These are phyloP conservation scores for Paecilomyces sp. DNA, from an alignment of 2,329 filamentous ascomycete species.

Conservation along the genomic window DNA sequence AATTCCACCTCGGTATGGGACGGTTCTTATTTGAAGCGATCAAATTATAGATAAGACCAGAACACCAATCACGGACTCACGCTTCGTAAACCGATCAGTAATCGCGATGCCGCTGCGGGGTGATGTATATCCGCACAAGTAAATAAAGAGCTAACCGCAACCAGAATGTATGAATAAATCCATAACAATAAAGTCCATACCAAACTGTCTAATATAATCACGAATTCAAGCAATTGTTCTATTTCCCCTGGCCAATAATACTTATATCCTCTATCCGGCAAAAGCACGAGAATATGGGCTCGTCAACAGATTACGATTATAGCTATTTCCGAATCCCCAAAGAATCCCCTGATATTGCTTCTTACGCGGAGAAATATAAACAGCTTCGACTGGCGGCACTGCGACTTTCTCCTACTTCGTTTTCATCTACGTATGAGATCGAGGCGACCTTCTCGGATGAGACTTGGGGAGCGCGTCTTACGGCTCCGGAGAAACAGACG, in stretches of 20 bases:
- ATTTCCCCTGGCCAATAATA: too few relatives aligned
- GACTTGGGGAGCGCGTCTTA: constrained; percentile 19
- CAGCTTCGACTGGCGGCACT: constrained; percentile 21
- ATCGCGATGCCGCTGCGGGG: neutral
- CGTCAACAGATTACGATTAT: neutral
- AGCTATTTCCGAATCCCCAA: constrained; percentile 5
- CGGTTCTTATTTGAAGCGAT: too few relatives aligned
- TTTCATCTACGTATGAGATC: constrained; percentile 22
- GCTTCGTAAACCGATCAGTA: neutral
- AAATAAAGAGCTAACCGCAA: neutral
- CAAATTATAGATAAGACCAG: too few relatives aligned
- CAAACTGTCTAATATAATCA: too few relatives aligned
- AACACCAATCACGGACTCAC: too few relatives aligned
- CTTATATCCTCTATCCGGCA: too few relatives aligned
- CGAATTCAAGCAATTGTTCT: too few relatives aligned
- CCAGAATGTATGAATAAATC: neutral
- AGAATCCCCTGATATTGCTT: neutral
- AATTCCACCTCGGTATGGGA: too few relatives aligned
- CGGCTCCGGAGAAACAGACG: constrained; percentile 13
- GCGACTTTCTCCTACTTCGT: constrained; percentile 17
- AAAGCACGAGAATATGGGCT: neutral
- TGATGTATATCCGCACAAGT: neutral
- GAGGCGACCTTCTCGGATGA: constrained; percentile 17
- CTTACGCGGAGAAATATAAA: constrained; percentile 7
- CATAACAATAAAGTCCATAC: neutral